Conservation (phyloP, 805 yeast genomes). For the Lipomyces yamanashiensis region DNA sequence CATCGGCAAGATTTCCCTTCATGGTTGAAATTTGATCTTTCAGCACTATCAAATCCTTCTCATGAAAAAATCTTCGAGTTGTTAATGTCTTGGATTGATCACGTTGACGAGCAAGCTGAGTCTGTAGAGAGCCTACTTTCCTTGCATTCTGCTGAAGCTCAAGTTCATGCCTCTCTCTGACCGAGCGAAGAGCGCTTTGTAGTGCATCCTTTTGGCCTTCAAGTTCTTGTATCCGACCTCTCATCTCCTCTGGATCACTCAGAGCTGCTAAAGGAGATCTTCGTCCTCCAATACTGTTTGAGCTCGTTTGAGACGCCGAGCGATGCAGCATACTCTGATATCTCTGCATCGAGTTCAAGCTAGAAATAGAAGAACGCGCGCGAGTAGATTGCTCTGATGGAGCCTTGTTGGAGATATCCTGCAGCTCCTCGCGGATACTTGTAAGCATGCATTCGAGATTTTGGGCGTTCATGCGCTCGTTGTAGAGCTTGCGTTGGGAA, state of each 20-base stretch:
- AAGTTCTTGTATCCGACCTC: constrained; percentile 19
- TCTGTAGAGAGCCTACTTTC: constrained; percentile 5
- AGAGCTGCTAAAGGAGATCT: not conserved
- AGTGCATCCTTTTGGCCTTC: constrained; percentile 48
- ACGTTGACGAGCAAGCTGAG: constrained; percentile 21
- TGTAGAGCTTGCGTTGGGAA: constrained; percentile 32
- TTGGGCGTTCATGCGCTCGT: constrained; percentile 33
- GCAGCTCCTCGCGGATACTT: constrained; percentile 31
- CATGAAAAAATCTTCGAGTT: constrained; percentile 13
- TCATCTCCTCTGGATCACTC: constrained; percentile 17
- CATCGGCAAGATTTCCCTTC: constrained; percentile 42
- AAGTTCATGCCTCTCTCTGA: constrained; percentile 48
- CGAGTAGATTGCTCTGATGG: constrained; percentile 13
- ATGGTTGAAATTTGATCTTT: constrained; percentile 37
- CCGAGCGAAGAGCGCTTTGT: constrained; percentile 48
- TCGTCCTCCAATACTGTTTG: not conserved
- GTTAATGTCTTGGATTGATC: constrained; percentile 20
- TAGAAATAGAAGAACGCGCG: constrained; percentile 13
- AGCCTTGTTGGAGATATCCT: constrained; percentile 19
- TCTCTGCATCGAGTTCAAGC: constrained; percentile 17
- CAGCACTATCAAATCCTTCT: constrained; percentile 8
- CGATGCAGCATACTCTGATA: constrained; percentile 1
- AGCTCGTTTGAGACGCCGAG: not conserved
- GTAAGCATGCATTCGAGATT: constrained; percentile 32
- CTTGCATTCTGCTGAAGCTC: constrained; percentile 42